phyloP scores from a whole-genome alignment of 768 basidiomycete species.

The Pulveroboletus sp. region DNA sequence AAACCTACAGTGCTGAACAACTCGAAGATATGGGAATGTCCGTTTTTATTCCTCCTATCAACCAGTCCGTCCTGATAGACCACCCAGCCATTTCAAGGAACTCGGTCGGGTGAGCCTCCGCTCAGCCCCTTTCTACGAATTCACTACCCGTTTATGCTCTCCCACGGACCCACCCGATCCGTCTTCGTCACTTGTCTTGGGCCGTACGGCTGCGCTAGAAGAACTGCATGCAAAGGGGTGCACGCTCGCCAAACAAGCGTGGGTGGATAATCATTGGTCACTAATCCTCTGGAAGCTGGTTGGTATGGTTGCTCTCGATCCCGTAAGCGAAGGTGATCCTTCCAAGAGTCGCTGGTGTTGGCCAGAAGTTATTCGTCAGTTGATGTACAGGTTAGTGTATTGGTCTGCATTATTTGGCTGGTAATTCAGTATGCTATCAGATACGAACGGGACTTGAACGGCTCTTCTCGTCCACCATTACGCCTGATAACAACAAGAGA shows the following conservation, averaged over 20 bases:
- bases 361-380: constrained; percentile 75
- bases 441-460: constrained; percentile 84
- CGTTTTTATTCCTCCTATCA: constrained; percentile 15
- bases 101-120: constrained; percentile 54
- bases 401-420: background rate
- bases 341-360: constrained; percentile 71
- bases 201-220: constrained; percentile 52
- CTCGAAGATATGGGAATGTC: constrained; percentile 55
- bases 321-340: constrained; percentile 49
- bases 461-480: constrained; percentile 76
- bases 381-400: constrained; percentile 72
- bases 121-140: constrained; percentile 58
- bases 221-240: constrained; percentile 61
- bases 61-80: constrained; percentile 3
- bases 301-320: constrained; percentile 75
- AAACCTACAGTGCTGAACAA: constrained; percentile 40
- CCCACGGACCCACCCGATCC: constrained; percentile 19
- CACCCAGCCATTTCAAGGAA: constrained; percentile 46
- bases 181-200: constrained; percentile 34
- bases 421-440: constrained; percentile 38
- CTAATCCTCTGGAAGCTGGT: constrained; percentile 95
- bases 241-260: constrained; percentile 62
- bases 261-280: constrained; percentile 93
- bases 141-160: constrained; percentile 42
- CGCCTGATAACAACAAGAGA: constrained; percentile 83